Evolutionary conservation across 306 rosid species (phyloP).

Genomic region (Cyamopsis tetragonoloba): DNA sequence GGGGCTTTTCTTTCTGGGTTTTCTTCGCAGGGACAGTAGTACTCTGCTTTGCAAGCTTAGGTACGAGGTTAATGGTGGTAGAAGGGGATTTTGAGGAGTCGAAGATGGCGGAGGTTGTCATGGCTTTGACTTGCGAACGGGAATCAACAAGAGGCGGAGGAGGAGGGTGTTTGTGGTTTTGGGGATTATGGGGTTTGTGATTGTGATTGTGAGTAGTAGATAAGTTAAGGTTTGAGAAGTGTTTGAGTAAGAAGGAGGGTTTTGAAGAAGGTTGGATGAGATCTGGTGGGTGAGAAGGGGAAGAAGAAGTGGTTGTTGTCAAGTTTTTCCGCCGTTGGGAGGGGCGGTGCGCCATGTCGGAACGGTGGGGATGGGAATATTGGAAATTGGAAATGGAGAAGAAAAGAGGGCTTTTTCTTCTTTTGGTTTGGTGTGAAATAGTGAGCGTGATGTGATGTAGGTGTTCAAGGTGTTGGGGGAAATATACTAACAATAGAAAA

Average conservation of each 20-base stretch:
- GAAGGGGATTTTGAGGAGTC: constrained; percentile 52
- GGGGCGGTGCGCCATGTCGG: constrained; percentile 49
- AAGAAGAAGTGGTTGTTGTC: constrained; percentile 19
- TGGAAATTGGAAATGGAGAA: no score
- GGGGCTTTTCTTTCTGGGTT: constrained; percentile 32
- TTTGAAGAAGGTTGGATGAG: constrained; percentile 31
- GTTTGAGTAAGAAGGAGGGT: constrained; percentile 34
- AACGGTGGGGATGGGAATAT: no score
- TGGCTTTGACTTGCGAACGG: constrained; percentile 38
- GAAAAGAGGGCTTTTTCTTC: background rate
- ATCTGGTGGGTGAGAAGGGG: constrained; percentile 36
- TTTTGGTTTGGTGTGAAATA: background rate
- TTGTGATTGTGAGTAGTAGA: no score
- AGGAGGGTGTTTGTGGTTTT: constrained; percentile 28
- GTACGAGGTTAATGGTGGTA: background rate
- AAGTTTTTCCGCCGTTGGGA: constrained; percentile 49
- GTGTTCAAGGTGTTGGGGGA: no score
- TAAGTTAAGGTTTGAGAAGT: constrained; percentile 35
- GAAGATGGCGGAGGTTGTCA: constrained; percentile 49
- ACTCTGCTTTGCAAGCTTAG: constrained; percentile 17
- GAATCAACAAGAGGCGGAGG: constrained; percentile 24
- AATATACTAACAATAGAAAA: no score
- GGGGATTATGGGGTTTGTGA: constrained; percentile 5
- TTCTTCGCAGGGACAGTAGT: constrained; percentile 6
- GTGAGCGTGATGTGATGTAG: no score